Evolutionary conservation across 305 asterid species (phyloP).

Genomic region (Fraxinus platypoda): DNA sequence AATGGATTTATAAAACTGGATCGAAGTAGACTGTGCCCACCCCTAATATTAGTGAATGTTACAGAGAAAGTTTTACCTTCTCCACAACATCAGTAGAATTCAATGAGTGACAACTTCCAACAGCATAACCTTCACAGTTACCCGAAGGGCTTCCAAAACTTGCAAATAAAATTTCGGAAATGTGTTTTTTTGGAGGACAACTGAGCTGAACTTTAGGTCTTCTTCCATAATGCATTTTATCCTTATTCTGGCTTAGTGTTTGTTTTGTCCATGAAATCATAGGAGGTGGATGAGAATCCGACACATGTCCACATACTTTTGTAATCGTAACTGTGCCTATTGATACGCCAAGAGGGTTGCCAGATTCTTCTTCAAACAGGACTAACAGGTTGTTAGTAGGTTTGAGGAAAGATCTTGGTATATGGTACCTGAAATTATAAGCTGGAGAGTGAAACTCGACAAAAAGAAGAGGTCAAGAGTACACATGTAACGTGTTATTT

Average conservation of each 20-base stretch:
- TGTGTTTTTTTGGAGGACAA: constrained; percentile 30
- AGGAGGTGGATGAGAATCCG: constrained; percentile 38
- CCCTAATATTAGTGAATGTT: not conserved
- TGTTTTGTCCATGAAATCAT: constrained; percentile 24
- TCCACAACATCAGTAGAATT: constrained; percentile 49
- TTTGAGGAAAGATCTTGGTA: constrained; percentile 83
- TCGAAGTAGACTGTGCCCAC: not conserved
- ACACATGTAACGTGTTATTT: not conserved
- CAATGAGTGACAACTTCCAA: constrained; percentile 52
- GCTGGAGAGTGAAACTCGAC: not conserved
- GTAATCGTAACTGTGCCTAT: constrained; percentile 55
- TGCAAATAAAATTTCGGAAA: constrained; percentile 43
- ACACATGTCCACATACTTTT: constrained; percentile 50
- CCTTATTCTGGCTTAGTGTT: constrained; percentile 4
- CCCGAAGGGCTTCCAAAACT: constrained; percentile 61
- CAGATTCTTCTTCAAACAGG: constrained; percentile 75
- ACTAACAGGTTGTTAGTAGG: constrained; percentile 54
- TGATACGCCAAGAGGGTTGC: constrained; percentile 61
- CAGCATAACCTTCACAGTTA: constrained; percentile 42
- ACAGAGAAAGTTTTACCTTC: constrained; percentile 36
- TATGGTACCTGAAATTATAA: constrained; percentile 54
- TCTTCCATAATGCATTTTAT: constrained; percentile 28
- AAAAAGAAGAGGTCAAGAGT: not conserved
- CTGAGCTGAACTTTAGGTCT: constrained; percentile 37
- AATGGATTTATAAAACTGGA: not conserved